Evolutionary conservation across 495 filamentous ascomycete species (phyloP).

Genomic region (Pseudomonodictys pantanalensis): DNA sequence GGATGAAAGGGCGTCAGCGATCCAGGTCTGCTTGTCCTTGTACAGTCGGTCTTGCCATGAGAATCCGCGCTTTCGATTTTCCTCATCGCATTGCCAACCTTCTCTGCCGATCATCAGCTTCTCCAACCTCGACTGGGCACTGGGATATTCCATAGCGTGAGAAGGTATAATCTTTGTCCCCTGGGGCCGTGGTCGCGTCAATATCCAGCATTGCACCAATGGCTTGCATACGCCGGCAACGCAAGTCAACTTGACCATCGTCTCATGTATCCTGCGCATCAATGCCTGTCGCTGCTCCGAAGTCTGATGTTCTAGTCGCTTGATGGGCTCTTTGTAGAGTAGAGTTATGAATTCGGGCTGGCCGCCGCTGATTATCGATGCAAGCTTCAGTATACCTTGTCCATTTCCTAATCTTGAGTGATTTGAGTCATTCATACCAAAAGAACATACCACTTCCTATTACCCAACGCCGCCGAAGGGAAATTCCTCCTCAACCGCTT

Average conservation of each 20-base stretch:
- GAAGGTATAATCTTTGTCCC: constrained; percentile 43
- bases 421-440: too few species aligned
- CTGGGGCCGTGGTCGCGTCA: constrained; percentile 30
- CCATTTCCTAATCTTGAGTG: too few species aligned
- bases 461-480: too few species aligned
- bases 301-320: constrained; percentile 31
- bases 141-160: constrained; percentile 30
- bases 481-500: too few species aligned
- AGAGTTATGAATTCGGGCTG: constrained; percentile 33
- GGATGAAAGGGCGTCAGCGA: constrained; percentile 31
- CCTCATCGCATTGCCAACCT: constrained; percentile 39
- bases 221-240: constrained; percentile 38
- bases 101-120: constrained; percentile 29
- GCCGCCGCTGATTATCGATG: constrained; percentile 33
- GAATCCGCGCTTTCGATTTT: constrained; percentile 34
- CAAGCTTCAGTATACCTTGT: too few species aligned
- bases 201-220: constrained; percentile 39
- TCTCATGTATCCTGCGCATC: constrained; percentile 39
- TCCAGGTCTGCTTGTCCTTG: constrained; percentile 32
- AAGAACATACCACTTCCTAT: too few species aligned
- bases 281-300: constrained; percentile 36
- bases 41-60: constrained; percentile 38
- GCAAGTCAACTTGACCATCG: constrained; percentile 38
- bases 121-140: not conserved
- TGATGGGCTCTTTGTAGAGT: constrained; percentile 38